Evolutionary conservation across 257 asterid species (phyloP).

Genomic region (Solanum pennellii): DNA sequence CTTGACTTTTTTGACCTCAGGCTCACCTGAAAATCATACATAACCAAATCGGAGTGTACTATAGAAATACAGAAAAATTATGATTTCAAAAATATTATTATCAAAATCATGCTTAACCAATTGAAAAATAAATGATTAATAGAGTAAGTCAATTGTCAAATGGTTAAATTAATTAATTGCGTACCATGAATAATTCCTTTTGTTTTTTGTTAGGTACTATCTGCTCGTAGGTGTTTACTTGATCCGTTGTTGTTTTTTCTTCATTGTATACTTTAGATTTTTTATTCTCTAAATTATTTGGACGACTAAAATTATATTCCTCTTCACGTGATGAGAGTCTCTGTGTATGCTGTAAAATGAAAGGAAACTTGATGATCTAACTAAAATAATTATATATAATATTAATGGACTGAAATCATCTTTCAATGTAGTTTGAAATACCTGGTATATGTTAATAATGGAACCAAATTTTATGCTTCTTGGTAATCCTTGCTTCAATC

Average conservation of each 20-base stretch:
- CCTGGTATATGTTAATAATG: not conserved
- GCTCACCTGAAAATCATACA: not conserved
- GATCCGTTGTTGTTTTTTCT: not conserved
- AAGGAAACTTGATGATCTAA: no score
- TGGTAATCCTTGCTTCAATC: not conserved
- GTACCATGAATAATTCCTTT: not conserved
- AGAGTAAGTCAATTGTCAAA: no score
- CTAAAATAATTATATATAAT: no score
- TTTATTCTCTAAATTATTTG: not conserved
- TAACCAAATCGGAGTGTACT: no score
- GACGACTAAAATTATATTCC: not conserved
- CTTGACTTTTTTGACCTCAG: not conserved
- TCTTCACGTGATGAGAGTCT: not conserved
- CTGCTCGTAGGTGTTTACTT: not conserved
- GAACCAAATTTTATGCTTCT: not conserved
- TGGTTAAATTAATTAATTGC: not conserved
- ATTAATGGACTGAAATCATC: no score
- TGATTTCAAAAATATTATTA: no score
- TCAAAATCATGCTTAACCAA: not conserved
- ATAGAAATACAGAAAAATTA: no score
- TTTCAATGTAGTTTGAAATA: not conserved
- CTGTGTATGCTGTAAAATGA: not conserved
- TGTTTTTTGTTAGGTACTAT: not conserved
- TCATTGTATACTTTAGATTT: not conserved
- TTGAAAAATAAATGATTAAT: no score